Evolutionary conservation across 495 filamentous ascomycete genomes (phyloP), one percentile per base, ranked within the genome.

Genomic region (Hypoxylon trugodes): DNA sequence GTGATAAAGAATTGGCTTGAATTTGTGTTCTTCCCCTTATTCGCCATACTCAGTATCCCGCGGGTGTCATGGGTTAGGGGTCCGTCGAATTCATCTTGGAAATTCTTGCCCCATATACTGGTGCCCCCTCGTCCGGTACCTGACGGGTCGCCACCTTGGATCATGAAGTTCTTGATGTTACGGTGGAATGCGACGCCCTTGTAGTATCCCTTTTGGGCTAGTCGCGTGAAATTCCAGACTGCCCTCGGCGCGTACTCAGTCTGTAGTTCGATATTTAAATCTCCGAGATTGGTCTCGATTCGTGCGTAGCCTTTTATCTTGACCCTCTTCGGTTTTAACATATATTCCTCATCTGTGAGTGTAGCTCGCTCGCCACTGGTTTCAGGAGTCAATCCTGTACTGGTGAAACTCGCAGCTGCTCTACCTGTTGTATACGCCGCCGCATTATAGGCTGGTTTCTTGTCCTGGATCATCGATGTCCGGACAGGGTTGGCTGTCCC

Each of bases 11-110:
- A 98, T 77, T 98, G 95, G 52, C 84, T 89, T 28, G 89, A 91
- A 69, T 98, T 98, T 2, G 96, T 98, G 61, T 98, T 93, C 63
- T 96, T 96, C 22, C 95, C 95, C 66, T 98, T 98, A 68, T 98
- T 98, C 26, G 95, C 95, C 95, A 98, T 98, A 64, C 87, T 90
- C 9, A 98, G 63, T 1, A 95, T 82, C 1, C 95, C 95, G 3
- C 95, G 77, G 0, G 79, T 73, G 68, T 94, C 87, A 67, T 97
- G 94, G 21, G 85, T 86, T 25, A 92, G 69, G 0, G 95, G 96
- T 0, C 93, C 92, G 21, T 97, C 92, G 49, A 97, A 88, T 69
- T 98, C 96, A 73, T 98, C 95, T 24, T 88, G 80, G 70, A 98
- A 98, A 58, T 89, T 88, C 74, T 92, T 93, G 38, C 89, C 89